Evolutionary conservation across 2,329 filamentous ascomycete species (phyloP), one percentile per base, ranked within the genome.

Genomic region (Pseudogymnoascus sp.): DNA sequence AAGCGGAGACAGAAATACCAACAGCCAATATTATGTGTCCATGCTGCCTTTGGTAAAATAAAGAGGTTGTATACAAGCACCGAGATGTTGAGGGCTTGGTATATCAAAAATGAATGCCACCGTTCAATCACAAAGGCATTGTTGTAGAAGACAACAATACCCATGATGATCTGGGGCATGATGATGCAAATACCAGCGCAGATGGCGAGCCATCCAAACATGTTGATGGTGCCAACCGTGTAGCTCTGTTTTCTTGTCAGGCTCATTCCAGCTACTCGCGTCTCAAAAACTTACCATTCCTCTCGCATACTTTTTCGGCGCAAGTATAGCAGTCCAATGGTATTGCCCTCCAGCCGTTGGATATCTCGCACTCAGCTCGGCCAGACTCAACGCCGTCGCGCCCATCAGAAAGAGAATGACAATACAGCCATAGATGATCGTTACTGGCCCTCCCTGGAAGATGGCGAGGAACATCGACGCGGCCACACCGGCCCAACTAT

Each of bases 291-390:
- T 7, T 55, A 55, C 49, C 49, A 55, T 55, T 55, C 49, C 49
- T 19, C 49, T 55, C 5, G 49, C 49, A 35, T 72, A 75, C 25
- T 72, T 73, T 1, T 71, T 72, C 0, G 81, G 79, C 1, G 78
- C 78, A 64, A 84, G 77, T 66, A 82, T 79, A 0, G 78, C 81
- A 0, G 83, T 79, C 81, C 81, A 84, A 67, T 84, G 81, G 64
- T 84, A 85, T 69, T 85, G 81, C 7, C 83, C 83, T 41, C 82
- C 82, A 0, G 80, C 74, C 5, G 38, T 61, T 30, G 62, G 62
- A 58, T 62, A 58, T 16, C 45, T 30, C 4, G 30, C 45, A 33
- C 49, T 55, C 28, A 55, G 28, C 28, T 55, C 49, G 5, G 49
- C 49, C 49, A 55, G 28, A 14, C 49, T 55, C 28, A 55, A 14